Evolutionary conservation across 1,284 basidiomycete species (phyloP).

Genomic region (Phlebopus sp.): DNA sequence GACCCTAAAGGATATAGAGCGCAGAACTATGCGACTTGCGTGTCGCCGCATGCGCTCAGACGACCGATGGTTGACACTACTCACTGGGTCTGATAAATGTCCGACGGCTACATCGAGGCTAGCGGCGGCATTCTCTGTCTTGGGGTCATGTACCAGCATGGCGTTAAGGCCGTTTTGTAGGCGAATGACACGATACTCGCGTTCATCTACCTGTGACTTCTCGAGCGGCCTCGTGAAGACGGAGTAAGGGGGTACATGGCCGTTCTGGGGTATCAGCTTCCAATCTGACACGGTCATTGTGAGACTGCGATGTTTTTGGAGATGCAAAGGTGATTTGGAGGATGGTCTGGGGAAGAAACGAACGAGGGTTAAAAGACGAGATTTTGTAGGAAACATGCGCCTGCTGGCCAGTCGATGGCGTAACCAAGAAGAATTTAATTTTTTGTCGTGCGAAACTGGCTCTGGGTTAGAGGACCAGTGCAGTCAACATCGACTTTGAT

Average conservation of each 20-base stretch:
- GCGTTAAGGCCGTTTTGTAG: slow-evolving; percentile 89
- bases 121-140: slow-evolving; percentile 93
- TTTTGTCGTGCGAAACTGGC: too few species aligned
- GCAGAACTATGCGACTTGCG: background rate
- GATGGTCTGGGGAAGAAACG: background rate
- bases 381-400: slow-evolving; percentile 11
- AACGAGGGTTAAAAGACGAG: slow-evolving; percentile 7
- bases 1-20: too few species aligned
- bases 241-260: slow-evolving; percentile 39
- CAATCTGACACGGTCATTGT: slow-evolving; percentile 25
- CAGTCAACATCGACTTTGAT: background rate
- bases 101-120: slow-evolving; percentile 95
- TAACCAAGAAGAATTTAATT: slow-evolving; percentile 4
- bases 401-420: background rate
- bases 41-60: background rate
- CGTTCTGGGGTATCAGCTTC: slow-evolving; percentile 18
- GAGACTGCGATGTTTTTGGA: slow-evolving; percentile 15
- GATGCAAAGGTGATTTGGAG: background rate
- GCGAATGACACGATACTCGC: slow-evolving; percentile 78
- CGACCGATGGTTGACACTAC: slow-evolving; percentile 29
- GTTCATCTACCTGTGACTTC: slow-evolving; percentile 74
- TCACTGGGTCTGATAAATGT: slow-evolving; percentile 89
- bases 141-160: slow-evolving; percentile 82
- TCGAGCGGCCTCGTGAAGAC: slow-evolving; percentile 69
- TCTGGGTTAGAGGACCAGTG: background rate